Percentiles rank a stretch among this genome's conserved stretches.
These are phyloP conservation scores for Collybia nuda DNA, from an alignment of 768 basidiomycete species.

Conservation along the genomic window DNA sequence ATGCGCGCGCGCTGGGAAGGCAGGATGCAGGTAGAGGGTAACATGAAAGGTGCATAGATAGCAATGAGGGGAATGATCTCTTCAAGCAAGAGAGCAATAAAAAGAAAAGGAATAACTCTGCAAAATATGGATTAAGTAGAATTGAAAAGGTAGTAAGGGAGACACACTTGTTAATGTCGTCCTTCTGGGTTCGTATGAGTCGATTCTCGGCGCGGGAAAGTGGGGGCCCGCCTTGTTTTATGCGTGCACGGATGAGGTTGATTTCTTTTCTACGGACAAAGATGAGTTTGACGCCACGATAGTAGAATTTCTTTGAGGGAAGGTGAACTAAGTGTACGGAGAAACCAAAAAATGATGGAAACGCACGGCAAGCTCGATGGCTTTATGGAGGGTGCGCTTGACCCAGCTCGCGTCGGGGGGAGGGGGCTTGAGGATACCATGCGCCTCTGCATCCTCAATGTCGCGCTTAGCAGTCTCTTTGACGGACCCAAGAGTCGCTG, in stretches of 20 bases:
- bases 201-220: conserved; percentile 69
- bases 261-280: conserved; percentile 59
- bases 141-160: not conserved
- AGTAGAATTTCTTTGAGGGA: conserved; percentile 77
- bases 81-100: conserved; percentile 74
- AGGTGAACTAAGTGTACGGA: conserved; percentile 1
- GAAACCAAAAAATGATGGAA: conserved; percentile 2
- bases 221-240: conserved; percentile 57
- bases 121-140: conserved; percentile 8
- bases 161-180: conserved; percentile 69
- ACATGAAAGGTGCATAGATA: conserved; percentile 79
- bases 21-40: conserved; percentile 85
- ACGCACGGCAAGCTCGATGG: conserved; percentile 44
- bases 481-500: conserved; percentile 27
- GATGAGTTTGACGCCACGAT: conserved; percentile 71
- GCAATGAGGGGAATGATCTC: conserved; percentile 83
- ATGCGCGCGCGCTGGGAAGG: conserved; percentile 74
- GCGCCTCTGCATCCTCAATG: conserved; percentile 60
- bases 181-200: conserved; percentile 63
- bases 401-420: conserved; percentile 61
- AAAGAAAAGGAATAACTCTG: conserved; percentile 77
- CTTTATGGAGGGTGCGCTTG: conserved; percentile 47
- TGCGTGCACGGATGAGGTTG: conserved; percentile 51
- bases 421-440: conserved; percentile 68
- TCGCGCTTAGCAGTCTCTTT: conserved; percentile 61